A percentile compares a stretch with the other conserved stretches of the same genome.
These are phyloP conservation scores for Calonectria hongkongensis DNA, from an alignment of 2,329 filamentous ascomycete genomes.

Conservation along the genomic window DNA sequence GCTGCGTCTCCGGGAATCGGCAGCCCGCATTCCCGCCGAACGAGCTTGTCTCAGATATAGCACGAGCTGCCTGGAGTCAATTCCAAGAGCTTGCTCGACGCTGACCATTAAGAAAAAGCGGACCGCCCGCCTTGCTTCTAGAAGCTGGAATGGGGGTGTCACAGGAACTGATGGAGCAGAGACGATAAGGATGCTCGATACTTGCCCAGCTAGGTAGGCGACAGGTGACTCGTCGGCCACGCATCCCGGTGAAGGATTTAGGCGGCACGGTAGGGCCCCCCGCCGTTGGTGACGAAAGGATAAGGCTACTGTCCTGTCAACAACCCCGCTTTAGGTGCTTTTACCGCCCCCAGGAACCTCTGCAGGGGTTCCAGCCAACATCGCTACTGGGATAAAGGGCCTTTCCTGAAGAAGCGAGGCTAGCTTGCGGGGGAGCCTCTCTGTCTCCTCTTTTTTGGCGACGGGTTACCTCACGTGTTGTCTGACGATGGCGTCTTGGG, in stretches of 20 bases:
- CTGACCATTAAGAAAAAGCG: constrained; percentile 3
- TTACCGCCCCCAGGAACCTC: constrained; percentile 25
- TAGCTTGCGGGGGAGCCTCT: constrained; percentile 14
- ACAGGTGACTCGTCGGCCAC: background rate
- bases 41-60: constrained; percentile 35
- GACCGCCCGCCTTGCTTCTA: constrained; percentile 26
- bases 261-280: constrained; percentile 25
- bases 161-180: constrained; percentile 16
- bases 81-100: constrained; percentile 8
- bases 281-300: constrained; percentile 5
- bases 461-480: constrained; percentile 18
- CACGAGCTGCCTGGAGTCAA: background rate
- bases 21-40: constrained; percentile 15
- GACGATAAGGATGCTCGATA: background rate
- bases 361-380: constrained; percentile 25
- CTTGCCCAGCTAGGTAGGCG: constrained; percentile 11
- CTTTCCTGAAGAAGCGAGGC: constrained; percentile 20
- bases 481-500: background rate
- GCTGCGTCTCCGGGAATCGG: constrained; percentile 25
- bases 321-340: constrained; percentile 22
- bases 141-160: constrained; percentile 23
- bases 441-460: constrained; percentile 9
- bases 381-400: constrained; percentile 1
- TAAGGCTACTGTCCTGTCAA: constrained; percentile 3
- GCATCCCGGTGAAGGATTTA: constrained; percentile 21